A percentile compares a stretch with the other conserved stretches of the same genome.
These are phyloP conservation scores for Neonectria coccinea DNA, from an alignment of 2,329 filamentous ascomycete species.

Conservation along the genomic window DNA sequence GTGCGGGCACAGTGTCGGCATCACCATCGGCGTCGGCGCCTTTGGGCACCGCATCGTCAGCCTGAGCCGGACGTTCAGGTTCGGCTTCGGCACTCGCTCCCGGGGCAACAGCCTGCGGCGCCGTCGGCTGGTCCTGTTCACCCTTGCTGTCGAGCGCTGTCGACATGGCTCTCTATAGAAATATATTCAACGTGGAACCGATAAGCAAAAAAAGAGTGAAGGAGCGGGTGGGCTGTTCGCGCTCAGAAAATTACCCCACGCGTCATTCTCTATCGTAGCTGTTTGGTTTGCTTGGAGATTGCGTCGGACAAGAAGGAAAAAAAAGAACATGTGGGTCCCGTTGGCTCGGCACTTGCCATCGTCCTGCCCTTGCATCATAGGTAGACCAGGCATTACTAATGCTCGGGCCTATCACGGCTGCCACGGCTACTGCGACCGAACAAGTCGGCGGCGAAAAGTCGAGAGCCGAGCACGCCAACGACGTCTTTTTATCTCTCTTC, in stretches of 20 bases:
- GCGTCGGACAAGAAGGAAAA: conserved; percentile 1
- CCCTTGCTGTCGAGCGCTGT: conserved; percentile 18
- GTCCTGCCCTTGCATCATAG: conserved; percentile 47
- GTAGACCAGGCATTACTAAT: conserved; percentile 51
- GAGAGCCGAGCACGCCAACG: conserved; percentile 35
- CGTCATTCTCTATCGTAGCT: conserved; percentile 33
- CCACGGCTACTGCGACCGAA: conserved; percentile 28
- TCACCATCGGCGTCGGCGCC: conserved; percentile 7
- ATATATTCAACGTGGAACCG: not conserved
- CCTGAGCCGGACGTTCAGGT: conserved; percentile 9
- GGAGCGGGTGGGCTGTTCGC: not conserved
- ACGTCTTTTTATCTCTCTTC: conserved; percentile 17
- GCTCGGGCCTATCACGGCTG: conserved; percentile 42
- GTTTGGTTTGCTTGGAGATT: conserved; percentile 14
- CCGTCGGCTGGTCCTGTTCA: conserved; percentile 13
- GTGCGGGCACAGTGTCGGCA: conserved; percentile 13
- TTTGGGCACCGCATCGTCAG: conserved; percentile 5
- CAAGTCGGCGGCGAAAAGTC: conserved; percentile 46
- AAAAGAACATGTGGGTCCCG: conserved; percentile 17
- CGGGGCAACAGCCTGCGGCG: conserved; percentile 15
- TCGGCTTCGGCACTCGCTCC: not conserved
- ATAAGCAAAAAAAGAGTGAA: conserved; percentile 4
- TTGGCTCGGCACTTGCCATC: conserved; percentile 15
- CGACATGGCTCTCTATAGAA: conserved; percentile 30
- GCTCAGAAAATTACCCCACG: conserved; percentile 29